Conservation (phyloP, 2,329 filamentous ascomycete genomes). For the Juglanconis sp. region DNA sequence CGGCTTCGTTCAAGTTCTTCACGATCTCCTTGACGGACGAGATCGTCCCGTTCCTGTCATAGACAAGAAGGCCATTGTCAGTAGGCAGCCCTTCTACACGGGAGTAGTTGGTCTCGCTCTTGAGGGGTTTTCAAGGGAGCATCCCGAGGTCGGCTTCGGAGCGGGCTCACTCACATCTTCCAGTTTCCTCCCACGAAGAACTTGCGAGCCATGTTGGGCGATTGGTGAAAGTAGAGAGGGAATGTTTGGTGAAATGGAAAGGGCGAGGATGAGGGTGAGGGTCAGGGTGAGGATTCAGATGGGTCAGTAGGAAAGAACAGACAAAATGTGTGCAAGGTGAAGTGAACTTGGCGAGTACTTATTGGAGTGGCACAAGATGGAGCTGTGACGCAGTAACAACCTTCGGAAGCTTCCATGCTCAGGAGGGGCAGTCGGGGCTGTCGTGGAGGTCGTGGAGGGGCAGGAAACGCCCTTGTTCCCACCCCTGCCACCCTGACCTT, state of each 20-base stretch:
- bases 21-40: constrained; percentile 90
- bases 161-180: constrained; percentile 74
- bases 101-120: constrained; percentile 17
- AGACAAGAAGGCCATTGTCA: constrained; percentile 16
- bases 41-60: constrained; percentile 82
- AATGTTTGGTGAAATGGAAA: no score
- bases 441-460: not conserved
- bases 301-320: not conserved
- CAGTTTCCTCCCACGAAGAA: constrained; percentile 99
- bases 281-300: not conserved
- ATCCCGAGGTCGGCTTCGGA: constrained; percentile 26
- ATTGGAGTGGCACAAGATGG: not conserved
- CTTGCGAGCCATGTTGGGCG: constrained; percentile 80
- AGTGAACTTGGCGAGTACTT: not conserved
- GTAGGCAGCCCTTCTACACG: constrained; percentile 4
- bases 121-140: constrained; percentile 25
- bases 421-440: not conserved
- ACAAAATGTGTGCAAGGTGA: not conserved
- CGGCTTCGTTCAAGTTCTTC: constrained; percentile 80
- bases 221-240: constrained; percentile 2
- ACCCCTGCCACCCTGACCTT: no score
- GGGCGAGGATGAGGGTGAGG: not conserved
- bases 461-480: not conserved
- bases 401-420: not conserved
- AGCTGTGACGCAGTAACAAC: not conserved